phyloP scores from a whole-genome alignment of 176 grass and related monocot species.

The Aechmea fasciata region DNA sequence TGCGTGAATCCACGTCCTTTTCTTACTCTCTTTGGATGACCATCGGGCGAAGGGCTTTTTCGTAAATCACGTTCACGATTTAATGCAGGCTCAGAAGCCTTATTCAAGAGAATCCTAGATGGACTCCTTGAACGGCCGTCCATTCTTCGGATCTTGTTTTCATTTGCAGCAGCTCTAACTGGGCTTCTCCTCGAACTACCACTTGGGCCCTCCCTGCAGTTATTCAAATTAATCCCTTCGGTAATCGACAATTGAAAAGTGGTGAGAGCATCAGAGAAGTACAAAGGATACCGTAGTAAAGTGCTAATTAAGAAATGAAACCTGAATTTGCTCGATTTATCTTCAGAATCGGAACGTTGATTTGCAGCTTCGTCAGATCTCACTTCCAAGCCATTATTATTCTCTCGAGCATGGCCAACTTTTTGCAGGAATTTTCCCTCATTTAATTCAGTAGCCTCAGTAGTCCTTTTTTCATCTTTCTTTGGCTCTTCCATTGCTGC shows the following conservation, averaged over 20 bases:
- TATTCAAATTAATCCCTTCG: slow-evolving; percentile 2
- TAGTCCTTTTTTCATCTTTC: slow-evolving; percentile 17
- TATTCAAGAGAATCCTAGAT: slow-evolving; percentile 13
- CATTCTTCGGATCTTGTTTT: slow-evolving; percentile 4
- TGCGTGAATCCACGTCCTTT: slow-evolving; percentile 77
- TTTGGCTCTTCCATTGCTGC: slow-evolving; percentile 18
- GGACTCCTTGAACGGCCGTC: slow-evolving; percentile 26
- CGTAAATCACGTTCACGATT: slow-evolving; percentile 30
- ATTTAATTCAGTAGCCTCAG: slow-evolving; percentile 13
- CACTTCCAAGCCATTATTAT: slow-evolving; percentile 15
- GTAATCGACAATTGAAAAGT: neutral
- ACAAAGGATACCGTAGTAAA: no score
- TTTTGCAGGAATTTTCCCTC: slow-evolving; percentile 20
- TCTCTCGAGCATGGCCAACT: neutral
- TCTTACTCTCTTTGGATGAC: slow-evolving; percentile 45
- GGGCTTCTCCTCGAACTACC: slow-evolving; percentile 19
- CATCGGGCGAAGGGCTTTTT: slow-evolving; percentile 26
- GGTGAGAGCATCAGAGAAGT: neutral
- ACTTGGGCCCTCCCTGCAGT: slow-evolving; percentile 26
- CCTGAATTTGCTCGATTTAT: slow-evolving; percentile 30
- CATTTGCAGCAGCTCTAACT: slow-evolving; percentile 12
- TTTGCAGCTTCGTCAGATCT: slow-evolving; percentile 22
- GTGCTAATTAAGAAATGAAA: slow-evolving; percentile 11
- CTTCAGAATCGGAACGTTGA: slow-evolving; percentile 24
- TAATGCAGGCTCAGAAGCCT: slow-evolving; percentile 27